Conservation (phyloP, 2,329 filamentous ascomycete genomes). For the Clonostachys solani region DNA sequence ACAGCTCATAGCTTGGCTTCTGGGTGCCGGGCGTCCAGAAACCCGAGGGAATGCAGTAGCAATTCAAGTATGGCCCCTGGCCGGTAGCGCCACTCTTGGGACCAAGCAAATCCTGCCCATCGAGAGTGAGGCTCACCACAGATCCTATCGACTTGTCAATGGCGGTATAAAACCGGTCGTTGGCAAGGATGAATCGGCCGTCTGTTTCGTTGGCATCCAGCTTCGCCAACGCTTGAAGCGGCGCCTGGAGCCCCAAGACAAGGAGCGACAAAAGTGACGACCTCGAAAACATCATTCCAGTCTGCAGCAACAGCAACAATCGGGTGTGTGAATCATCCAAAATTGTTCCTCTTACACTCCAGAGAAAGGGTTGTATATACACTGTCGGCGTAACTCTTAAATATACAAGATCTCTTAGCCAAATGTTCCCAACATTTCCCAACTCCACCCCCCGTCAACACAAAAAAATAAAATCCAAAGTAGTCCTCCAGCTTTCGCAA, state of each 20-base stretch:
- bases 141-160: slow-evolving; percentile 29
- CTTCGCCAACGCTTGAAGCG: slow-evolving; percentile 13
- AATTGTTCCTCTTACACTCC: too few species aligned
- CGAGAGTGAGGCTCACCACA: slow-evolving; percentile 26
- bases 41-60: slow-evolving; percentile 55
- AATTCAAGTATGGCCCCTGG: slow-evolving; percentile 56
- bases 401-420: too few species aligned
- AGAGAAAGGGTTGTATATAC: too few species aligned
- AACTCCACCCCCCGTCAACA: too few species aligned
- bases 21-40: slow-evolving; percentile 54
- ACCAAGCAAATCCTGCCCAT: slow-evolving; percentile 46
- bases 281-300: too few species aligned
- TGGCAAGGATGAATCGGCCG: slow-evolving; percentile 25
- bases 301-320: too few species aligned
- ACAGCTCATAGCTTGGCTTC: slow-evolving; percentile 35
- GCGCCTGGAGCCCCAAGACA: slow-evolving; percentile 7
- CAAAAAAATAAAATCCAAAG: too few species aligned
- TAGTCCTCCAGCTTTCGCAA: too few species aligned
- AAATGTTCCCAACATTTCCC: too few species aligned
- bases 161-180: slow-evolving; percentile 29
- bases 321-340: too few species aligned
- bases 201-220: slow-evolving; percentile 26
- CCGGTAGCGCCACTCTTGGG: slow-evolving; percentile 27
- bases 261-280: slow-evolving; percentile 9
- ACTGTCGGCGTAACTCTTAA: too few species aligned